Conservation (phyloP, 2,329 filamentous ascomycete genomes). For the Trematosphaeria pertusa region DNA sequence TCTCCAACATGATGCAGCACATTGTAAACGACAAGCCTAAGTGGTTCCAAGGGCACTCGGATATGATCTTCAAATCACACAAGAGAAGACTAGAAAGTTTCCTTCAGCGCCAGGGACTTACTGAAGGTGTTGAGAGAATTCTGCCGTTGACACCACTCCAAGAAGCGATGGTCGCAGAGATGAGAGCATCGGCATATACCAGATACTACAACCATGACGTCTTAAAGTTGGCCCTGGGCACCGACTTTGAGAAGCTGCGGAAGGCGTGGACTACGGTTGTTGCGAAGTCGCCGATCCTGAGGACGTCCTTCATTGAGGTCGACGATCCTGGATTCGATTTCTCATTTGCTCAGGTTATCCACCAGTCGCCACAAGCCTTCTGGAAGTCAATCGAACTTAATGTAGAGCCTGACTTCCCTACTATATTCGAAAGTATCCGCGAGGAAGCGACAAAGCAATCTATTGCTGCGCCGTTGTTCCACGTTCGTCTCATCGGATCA, state of each 20-base stretch:
- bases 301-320: constrained; percentile 75
- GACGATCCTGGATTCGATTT: constrained; percentile 64
- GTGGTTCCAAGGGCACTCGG: constrained; percentile 4
- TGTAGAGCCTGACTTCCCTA: constrained; percentile 35
- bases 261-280: constrained; percentile 69
- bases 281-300: constrained; percentile 70
- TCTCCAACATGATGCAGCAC: constrained; percentile 63
- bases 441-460: constrained; percentile 37
- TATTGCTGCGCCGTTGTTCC: constrained; percentile 30
- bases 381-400: constrained; percentile 37
- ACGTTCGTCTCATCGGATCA: constrained; percentile 49
- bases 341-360: constrained; percentile 65
- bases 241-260: constrained; percentile 65
- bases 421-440: constrained; percentile 41
- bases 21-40: constrained; percentile 13
- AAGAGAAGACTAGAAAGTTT: constrained; percentile 46
- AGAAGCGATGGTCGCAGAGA: constrained; percentile 84
- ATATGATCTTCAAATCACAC: constrained; percentile 24
- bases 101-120: constrained; percentile 45
- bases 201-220: constrained; percentile 89
- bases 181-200: constrained; percentile 74
- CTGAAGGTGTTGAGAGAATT: constrained; percentile 61
- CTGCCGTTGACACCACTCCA: constrained; percentile 83
- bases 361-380: constrained; percentile 39
- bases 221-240: constrained; percentile 63